Conservation (phyloP, 805 yeast species). For the Candida adriatica region DNA sequence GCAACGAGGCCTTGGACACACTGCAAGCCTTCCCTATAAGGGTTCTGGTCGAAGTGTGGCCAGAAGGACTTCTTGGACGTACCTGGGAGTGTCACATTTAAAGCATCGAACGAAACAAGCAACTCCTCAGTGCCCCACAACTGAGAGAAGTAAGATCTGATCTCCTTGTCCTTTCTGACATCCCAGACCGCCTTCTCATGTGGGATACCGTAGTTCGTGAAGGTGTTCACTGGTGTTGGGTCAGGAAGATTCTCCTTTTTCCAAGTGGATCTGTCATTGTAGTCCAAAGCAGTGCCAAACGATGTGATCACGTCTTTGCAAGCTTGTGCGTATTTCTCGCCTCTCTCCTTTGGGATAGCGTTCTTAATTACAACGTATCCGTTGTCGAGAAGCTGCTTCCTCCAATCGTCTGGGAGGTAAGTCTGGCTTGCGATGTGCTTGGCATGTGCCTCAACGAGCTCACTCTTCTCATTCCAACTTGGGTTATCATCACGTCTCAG, state of each 20-base stretch:
- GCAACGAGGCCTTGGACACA: slow-evolving; percentile 31
- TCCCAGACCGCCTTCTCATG: slow-evolving; percentile 32
- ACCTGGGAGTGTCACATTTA: slow-evolving; percentile 26
- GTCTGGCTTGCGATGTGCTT: slow-evolving; percentile 6
- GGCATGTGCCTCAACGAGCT: slow-evolving; percentile 8
- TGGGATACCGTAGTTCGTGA: slow-evolving; percentile 17
- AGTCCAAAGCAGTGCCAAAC: slow-evolving; percentile 20
- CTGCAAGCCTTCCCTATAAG: slow-evolving; percentile 23
- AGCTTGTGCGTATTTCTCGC: slow-evolving; percentile 20
- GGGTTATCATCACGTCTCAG: slow-evolving; percentile 6
- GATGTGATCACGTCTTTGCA: slow-evolving; percentile 21
- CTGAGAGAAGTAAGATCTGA: slow-evolving; percentile 23
- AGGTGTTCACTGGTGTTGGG: slow-evolving; percentile 13
- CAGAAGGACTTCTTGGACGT: slow-evolving; percentile 17
- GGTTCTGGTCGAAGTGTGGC: slow-evolving; percentile 32
- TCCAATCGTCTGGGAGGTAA: slow-evolving; percentile 21
- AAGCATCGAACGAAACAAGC: slow-evolving; percentile 28
- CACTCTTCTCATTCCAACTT: slow-evolving; percentile 12
- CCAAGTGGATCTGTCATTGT: slow-evolving; percentile 25
- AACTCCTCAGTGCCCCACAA: slow-evolving; percentile 29
- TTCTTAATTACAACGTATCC: slow-evolving; percentile 29
- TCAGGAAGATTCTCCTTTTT: slow-evolving; percentile 23
- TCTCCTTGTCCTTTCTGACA: slow-evolving; percentile 24
- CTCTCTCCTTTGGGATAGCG: slow-evolving; percentile 22
- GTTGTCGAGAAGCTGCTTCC: slow-evolving; percentile 24